These are phyloP conservation scores for Phaffia rhodozyma DNA, from an alignment of 1,284 basidiomycete species.

Conservation along the genomic window DNA sequence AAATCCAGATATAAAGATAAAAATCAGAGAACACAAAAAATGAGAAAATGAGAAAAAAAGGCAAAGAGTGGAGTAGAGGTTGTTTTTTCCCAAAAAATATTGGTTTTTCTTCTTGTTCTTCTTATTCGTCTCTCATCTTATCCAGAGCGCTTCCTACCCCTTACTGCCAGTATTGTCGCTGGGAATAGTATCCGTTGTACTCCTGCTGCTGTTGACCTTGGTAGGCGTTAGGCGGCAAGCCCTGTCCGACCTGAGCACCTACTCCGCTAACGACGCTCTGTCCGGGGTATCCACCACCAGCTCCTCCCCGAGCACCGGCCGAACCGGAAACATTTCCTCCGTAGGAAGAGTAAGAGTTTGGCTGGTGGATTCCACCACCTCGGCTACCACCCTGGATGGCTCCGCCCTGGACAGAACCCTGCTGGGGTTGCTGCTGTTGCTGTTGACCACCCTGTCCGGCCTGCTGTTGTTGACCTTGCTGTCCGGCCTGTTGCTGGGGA, in stretches of 20 bases:
- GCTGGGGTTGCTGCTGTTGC: slow-evolving; percentile 1
- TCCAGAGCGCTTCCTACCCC: not conserved
- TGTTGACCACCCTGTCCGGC: slow-evolving; percentile 16
- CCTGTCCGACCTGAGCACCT: too few species aligned
- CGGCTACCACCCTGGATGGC: too few species aligned
- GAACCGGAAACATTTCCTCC: too few species aligned
- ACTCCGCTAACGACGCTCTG: too few species aligned
- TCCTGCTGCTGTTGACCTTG: slow-evolving; percentile 8
- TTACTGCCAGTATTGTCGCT: slow-evolving; percentile 5
- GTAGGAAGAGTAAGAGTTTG: too few species aligned
- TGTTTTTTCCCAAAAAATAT: not conserved
- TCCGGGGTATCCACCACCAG: too few species aligned
- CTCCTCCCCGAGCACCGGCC: too few species aligned
- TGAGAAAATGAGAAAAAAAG: not conserved
- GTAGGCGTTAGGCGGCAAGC: slow-evolving; percentile 5
- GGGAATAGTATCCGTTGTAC: not conserved
- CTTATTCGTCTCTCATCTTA: too few species aligned
- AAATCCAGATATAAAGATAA: not conserved
- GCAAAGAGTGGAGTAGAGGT: not conserved
- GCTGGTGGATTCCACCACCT: too few species aligned
- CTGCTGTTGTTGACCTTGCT: slow-evolving; percentile 17
- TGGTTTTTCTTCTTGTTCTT: too few species aligned
- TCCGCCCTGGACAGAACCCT: not conserved
- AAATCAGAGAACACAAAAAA: not conserved
- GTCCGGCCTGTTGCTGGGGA: slow-evolving; percentile 19